Percentiles rank a stretch among this genome's conserved stretches.
Conservation (phyloP, 2,329 filamentous ascomycete species). For the Fusarium verrucosum region DNA sequence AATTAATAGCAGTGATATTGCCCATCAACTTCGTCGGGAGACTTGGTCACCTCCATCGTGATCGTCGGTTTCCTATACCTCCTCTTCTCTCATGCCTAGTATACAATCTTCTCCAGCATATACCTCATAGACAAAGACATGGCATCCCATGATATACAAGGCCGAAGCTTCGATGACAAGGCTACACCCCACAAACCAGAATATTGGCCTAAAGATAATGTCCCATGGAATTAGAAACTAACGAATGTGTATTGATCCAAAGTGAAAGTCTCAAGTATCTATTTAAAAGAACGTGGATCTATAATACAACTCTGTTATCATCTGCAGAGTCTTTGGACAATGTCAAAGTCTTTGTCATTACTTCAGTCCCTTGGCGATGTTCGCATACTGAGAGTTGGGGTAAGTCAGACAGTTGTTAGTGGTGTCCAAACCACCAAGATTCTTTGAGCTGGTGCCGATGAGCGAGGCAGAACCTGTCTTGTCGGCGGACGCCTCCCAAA, state of each 20-base stretch:
- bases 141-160: neutral
- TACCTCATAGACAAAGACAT: neutral
- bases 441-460: conserved; percentile 60
- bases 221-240: neutral
- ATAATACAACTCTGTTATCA: neutral
- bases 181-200: neutral
- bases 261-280: neutral
- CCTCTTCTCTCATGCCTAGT: neutral
- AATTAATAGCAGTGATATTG: neutral
- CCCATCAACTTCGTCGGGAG: neutral
- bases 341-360: neutral
- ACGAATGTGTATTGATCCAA: neutral
- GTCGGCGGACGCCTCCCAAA: conserved; percentile 83
- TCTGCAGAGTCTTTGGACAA: neutral
- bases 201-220: neutral
- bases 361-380: conserved; percentile 50
- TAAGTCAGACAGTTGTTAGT: conserved; percentile 61
- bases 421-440: conserved; percentile 53
- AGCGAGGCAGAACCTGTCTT: conserved; percentile 66
- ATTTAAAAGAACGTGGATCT: neutral
- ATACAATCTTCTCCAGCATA: neutral
- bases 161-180: neutral
- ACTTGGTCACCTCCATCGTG: neutral
- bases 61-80: too few species aligned
- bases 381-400: conserved; percentile 62